These are phyloP conservation scores for Rhododendron simsii DNA, from an alignment of 148 eudicot species.

Conservation along the genomic window DNA sequence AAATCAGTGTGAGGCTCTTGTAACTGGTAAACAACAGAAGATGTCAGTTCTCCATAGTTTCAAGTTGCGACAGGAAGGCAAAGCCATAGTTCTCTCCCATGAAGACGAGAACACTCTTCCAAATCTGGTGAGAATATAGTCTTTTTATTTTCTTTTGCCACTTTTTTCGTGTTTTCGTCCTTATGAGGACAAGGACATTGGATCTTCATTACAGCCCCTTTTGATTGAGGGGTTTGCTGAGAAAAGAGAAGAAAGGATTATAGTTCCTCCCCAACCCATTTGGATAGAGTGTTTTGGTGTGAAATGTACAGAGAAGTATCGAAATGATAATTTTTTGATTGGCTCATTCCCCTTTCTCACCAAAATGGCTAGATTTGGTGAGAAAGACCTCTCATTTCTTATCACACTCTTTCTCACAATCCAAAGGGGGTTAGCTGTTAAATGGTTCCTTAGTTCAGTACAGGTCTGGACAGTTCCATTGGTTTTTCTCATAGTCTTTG, in stretches of 20 bases:
- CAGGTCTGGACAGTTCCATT: not conserved
- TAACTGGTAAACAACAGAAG: constrained; percentile 74
- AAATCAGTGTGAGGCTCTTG: constrained; percentile 84
- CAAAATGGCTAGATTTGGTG: not conserved
- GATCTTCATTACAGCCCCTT: not conserved
- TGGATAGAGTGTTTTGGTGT: not conserved
- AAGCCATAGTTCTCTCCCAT: constrained; percentile 39
- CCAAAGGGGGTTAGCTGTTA: not conserved
- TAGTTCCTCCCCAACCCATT: not conserved
- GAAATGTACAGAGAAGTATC: not conserved
- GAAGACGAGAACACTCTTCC: constrained; percentile 27
- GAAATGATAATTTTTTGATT: not conserved
- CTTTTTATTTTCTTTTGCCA: not conserved
- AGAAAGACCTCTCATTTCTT: not conserved
- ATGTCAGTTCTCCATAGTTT: constrained; percentile 79
- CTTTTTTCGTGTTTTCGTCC: not conserved
- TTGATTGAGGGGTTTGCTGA: not conserved
- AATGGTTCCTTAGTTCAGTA: not conserved
- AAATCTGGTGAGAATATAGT: constrained; percentile 35
- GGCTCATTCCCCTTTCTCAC: not conserved
- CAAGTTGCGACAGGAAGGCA: constrained; percentile 48
- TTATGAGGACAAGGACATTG: not conserved
- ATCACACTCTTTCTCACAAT: not conserved
- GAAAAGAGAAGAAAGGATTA: not conserved
- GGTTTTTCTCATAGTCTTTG: not conserved